phyloP scores from a whole-genome alignment of 495 filamentous ascomycete species.

The Penicillium nucicola region DNA sequence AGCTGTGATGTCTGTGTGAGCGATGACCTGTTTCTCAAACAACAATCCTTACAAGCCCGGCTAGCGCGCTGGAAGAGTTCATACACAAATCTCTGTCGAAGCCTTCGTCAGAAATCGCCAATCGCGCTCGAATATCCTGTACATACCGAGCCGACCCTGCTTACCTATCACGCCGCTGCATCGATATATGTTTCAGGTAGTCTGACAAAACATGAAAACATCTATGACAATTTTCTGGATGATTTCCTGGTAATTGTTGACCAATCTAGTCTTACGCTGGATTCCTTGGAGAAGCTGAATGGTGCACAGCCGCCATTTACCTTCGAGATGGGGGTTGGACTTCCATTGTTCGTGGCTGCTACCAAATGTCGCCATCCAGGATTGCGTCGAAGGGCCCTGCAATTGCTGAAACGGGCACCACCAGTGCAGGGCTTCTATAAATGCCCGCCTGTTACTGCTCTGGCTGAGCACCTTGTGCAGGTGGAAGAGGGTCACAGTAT shows the following conservation, averaged over 20 bases:
- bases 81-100: conserved; percentile 4
- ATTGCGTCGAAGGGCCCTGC: conserved; percentile 26
- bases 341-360: conserved; percentile 33
- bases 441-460: conserved; percentile 6
- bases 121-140: neutral
- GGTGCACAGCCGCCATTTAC: conserved; percentile 33
- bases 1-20: neutral
- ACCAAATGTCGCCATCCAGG: conserved; percentile 32
- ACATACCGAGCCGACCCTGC: conserved; percentile 9
- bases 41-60: conserved; percentile 6
- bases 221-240: conserved; percentile 20
- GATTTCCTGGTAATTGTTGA: conserved; percentile 33
- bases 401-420: conserved; percentile 22
- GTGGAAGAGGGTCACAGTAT: conserved; percentile 26
- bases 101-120: neutral
- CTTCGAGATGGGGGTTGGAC: conserved; percentile 32
- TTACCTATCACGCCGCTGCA: conserved; percentile 6
- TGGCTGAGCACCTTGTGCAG: conserved; percentile 22
- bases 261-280: conserved; percentile 16
- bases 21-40: conserved; percentile 1
- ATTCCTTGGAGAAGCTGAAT: conserved; percentile 11
- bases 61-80: conserved; percentile 6
- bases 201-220: conserved; percentile 10
- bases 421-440: conserved; percentile 31
- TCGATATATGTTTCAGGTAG: conserved; percentile 13